Base-by-base conservation (phyloP, 305 asterid genomes). In the Solanum hybrid region DNA sequence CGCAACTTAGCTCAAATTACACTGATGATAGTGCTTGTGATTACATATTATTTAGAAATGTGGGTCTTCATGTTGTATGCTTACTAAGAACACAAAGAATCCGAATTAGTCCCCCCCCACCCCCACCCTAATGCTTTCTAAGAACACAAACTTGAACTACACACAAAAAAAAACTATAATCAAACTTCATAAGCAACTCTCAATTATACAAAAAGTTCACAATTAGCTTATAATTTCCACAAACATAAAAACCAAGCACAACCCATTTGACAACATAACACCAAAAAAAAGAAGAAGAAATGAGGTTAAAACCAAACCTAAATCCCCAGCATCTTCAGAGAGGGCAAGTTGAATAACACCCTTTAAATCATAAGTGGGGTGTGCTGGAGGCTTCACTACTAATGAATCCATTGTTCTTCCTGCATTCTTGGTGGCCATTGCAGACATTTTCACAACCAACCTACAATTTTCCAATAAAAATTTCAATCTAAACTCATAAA, bases 251-350 rank as follows among this genome's bases (percentile, higher is more conserved):
- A 34, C 17, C 37, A 22, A 35, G 29, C 51, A 78, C 27, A 78
- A 78, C 29, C 0, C 29, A 78, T 20, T 78, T 76, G 81, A 7
- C 26, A 77, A 77, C 29, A 77, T 34, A 10, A 79, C 35, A 79
- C 46, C 27, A 6, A 11, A 79, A 31, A 17, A 76, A 56, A 13
- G 20, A 36, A 37, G 4, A 24, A 80, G 10, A 40, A 6, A 79
- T 37, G 24, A 27, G 71, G 29, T 13, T 46, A 5, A 82, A 82
- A 42, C 4, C 87, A 82, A 42, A 96, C 99, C 99, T 94, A 91
- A 90, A 93, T 94, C 97, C 75, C 99, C 99, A 77, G 98, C 97
- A 90, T 97, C 99, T 94, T 96, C 99, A 16, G 98, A 94, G 36
- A 97, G 96, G 87, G 99, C 99, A 73, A 96, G 95, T 80, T 93